Conservation (phyloP, 108 stramenopile species). For the Pelagomonas calceolata region DNA sequence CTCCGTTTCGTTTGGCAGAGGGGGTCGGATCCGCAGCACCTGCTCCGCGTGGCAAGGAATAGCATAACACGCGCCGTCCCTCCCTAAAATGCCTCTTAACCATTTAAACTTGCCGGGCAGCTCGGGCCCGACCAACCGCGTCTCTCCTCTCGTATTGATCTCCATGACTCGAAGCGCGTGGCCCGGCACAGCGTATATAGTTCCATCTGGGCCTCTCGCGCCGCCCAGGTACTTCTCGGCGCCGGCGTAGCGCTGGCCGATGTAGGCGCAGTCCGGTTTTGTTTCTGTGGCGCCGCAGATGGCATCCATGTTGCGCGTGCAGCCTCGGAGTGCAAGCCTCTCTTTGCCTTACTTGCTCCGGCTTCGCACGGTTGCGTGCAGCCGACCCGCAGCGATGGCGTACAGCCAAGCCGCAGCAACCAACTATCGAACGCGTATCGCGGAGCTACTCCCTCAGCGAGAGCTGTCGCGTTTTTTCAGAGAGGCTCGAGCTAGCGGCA, state of each 20-base stretch:
- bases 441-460: too few relatives aligned
- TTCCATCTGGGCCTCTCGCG: conserved; percentile 52
- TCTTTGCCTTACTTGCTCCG: too few relatives aligned
- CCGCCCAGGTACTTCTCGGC: conserved; percentile 69
- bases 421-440: too few relatives aligned
- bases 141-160: conserved; percentile 8
- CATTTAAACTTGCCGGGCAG: conserved; percentile 67
- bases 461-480: too few relatives aligned
- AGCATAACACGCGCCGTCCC: conserved; percentile 58
- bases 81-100: conserved; percentile 55
- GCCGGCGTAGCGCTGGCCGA: neutral
- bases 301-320: too few relatives aligned
- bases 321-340: too few relatives aligned
- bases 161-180: conserved; percentile 59
- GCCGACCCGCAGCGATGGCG: too few relatives aligned
- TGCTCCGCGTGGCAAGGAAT: conserved; percentile 66
- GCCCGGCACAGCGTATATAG: conserved; percentile 64
- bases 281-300: too few relatives aligned
- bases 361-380: too few relatives aligned
- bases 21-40: conserved; percentile 56
- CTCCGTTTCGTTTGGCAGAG: conserved; percentile 39
- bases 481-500: too few relatives aligned
- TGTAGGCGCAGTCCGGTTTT: neutral
- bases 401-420: too few relatives aligned
- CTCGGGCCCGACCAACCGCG: neutral